Conservation (phyloP, 371 early-diverging fungal species). For the Mortierella sp. region DNA sequence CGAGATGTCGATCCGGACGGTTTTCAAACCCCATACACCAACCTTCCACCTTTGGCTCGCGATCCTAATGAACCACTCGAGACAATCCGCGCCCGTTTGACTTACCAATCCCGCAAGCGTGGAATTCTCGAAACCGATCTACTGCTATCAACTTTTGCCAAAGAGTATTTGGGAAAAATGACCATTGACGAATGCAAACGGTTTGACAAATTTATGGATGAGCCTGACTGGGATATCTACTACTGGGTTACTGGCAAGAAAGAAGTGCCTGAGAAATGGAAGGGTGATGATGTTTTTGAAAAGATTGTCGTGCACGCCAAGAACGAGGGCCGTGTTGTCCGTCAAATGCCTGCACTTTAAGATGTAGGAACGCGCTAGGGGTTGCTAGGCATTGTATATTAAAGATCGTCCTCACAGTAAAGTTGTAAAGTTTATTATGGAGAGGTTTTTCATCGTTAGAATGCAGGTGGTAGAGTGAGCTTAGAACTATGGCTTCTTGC, state of each 20-base stretch:
- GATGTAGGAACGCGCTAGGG: background rate
- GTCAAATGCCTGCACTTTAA: conserved; percentile 81
- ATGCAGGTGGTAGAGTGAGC: too few species aligned
- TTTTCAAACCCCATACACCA: conserved; percentile 67
- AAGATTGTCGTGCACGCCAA: conserved; percentile 76
- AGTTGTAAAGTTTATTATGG: background rate
- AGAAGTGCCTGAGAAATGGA: conserved; percentile 69
- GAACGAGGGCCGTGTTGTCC: conserved; percentile 74
- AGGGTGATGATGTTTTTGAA: conserved; percentile 66
- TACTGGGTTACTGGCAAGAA: conserved; percentile 89
- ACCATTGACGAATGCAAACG: conserved; percentile 72
- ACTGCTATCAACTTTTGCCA: conserved; percentile 90
- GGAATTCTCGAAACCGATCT: conserved; percentile 96
- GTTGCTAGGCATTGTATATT: background rate
- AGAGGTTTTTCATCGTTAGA: too few species aligned
- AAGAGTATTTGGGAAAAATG: conserved; percentile 69
- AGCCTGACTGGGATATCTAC: conserved; percentile 97
- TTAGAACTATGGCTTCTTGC: conserved; percentile 8
- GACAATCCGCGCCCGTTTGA: conserved; percentile 83
- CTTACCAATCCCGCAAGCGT: conserved; percentile 92
- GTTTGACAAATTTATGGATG: conserved; percentile 88
- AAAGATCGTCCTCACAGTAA: background rate
- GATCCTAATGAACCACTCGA: conserved; percentile 72
- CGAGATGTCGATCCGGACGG: conserved; percentile 46
- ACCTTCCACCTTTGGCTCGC: conserved; percentile 71